Conservation (phyloP, 768 basidiomycete genomes). For the Nevesoporus exiguus region DNA sequence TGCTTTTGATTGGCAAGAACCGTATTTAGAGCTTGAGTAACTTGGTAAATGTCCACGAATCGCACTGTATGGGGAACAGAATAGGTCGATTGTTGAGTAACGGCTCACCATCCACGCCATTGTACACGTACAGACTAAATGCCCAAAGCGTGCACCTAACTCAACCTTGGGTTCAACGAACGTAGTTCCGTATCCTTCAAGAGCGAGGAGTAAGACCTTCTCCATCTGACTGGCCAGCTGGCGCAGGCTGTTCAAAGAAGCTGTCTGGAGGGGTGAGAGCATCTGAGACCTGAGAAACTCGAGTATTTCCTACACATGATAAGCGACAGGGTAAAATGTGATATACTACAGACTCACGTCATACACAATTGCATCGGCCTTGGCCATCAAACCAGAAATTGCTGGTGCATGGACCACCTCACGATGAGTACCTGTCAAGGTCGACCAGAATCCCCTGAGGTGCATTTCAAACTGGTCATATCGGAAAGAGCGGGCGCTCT, state of each 20-base stretch:
- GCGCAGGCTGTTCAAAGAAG: conserved; percentile 67
- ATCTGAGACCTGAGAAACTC: conserved; percentile 83
- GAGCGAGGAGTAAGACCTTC: conserved; percentile 75
- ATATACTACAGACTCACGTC: conserved; percentile 59
- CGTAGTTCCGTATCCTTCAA: conserved; percentile 81
- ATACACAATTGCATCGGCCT: conserved; percentile 86
- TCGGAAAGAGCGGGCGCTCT: conserved; percentile 71
- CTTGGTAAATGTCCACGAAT: conserved; percentile 89
- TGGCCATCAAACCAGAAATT: conserved; percentile 84
- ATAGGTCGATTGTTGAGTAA: conserved; percentile 7
- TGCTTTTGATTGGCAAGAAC: conserved; percentile 86
- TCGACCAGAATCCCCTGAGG: conserved; percentile 82
- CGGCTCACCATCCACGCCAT: not conserved
- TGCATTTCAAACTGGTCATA: conserved; percentile 91
- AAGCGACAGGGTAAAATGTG: conserved; percentile 9
- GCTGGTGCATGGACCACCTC: conserved; percentile 88
- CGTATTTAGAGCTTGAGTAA: conserved; percentile 85
- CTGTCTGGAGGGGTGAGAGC: conserved; percentile 68
- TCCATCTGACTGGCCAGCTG: conserved; percentile 91
- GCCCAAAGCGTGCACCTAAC: conserved; percentile 85
- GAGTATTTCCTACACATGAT: conserved; percentile 67
- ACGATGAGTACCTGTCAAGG: conserved; percentile 67
- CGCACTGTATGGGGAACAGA: conserved; percentile 51
- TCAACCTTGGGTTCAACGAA: conserved; percentile 93
- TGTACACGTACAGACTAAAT: conserved; percentile 71